Base-by-base conservation (phyloP, 2,329 filamentous ascomycete genomes). In the Fusarium compactum region DNA sequence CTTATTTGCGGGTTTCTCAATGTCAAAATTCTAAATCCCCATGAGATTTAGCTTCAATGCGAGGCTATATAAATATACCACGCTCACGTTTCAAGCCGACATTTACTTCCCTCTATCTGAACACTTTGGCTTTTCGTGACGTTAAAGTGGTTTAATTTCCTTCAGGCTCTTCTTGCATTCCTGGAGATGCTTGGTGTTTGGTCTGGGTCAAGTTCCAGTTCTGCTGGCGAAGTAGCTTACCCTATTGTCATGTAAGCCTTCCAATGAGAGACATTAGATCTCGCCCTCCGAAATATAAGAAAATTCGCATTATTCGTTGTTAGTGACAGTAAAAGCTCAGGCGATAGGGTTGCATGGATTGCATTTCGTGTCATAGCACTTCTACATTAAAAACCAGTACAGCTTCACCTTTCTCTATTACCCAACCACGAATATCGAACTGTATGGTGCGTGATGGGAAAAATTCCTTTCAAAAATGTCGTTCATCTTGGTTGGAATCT, bases 311-410 rank as follows among this genome's bases (percentile, higher is more conserved):
- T 38, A n/a, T 1, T n/a, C 34, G 18, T 38, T n/a, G 10, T n/a
- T 4, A 38, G 18, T 6, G n/a, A 38, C 18, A 7, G 6, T n/a
- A n/a, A 6, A n/a, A 10, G 6, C 5, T 38, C 10, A n/a, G 6
- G 6, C 7, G 2, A n/a, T 38, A 38, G 18, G 5, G 10, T 2
- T n/a, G 1, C 3, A n/a, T 38, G 10, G 11, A 6, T 4, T 2
- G 10, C 34, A 38, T 38, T 7, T 3, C 6, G n/a, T 12, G 6
- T 18, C n/a, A n/a, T 12, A 7, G 18, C 34, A 38, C 16, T 18
- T 38, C 18, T 11, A 5, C 32, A 6, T 18, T 6, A 5, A 9
- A 34, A 34, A 15, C 29, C 5, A 38, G 16, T 18, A 38, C 16
- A 38, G 6, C 16, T 38, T 38, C 32, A 18, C 16, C 5, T 38